Evolutionary conservation across 2,329 filamentous ascomycete species (phyloP), one percentile per base, ranked within the genome.

Genomic region (Pseudogymnoascus sp.): DNA sequence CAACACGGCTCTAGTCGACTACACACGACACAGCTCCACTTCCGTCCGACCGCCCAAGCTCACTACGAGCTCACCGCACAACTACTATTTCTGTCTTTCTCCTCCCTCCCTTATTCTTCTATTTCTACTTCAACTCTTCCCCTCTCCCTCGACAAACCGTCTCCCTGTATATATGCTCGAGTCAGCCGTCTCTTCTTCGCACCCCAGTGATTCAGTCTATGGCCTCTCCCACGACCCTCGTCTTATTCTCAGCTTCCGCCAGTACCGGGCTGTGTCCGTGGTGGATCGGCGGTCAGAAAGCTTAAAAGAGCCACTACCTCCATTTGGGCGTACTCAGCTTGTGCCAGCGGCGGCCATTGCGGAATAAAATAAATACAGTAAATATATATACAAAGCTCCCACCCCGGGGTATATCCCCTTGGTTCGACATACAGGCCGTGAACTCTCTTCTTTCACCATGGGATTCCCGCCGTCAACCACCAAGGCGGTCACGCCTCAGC

Each of bases 21-120:
- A 48, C 42, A 48, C 42, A 48, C 42, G 42, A 48, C 42, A 48
- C 42, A 21, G 42, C 42, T 48, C 42, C 42, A 48, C 42, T 48
- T 48, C 42, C 42, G 42, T 48, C 42, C 21, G 42, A 27, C 42
- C 42, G 13, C 42, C 12, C 42, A 48, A 48, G 42, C 42, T 48
- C 42, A 48, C 42, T 48, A 48, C 27, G 13, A 48, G 25, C 42
- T 48, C 42, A 48, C 42, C 42, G 42, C 42, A 48, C 42, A 48
- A 29, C 42, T 48, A 48, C 42, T 48, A 48, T 29, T 48, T 48
- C 25, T 5, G 42, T 48, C 42, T 48, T 29, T 48, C 42, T 29
- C 25, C 42, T 48, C 42, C 42, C 42, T 48, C 42, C 21, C 42
- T 48, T 25, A 31, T 29, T 52, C 29, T 52, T 52, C 7, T 52